These are phyloP conservation scores for Erysimum cheiri DNA, from an alignment of 441 rosid genomes.

Conservation along the genomic window DNA sequence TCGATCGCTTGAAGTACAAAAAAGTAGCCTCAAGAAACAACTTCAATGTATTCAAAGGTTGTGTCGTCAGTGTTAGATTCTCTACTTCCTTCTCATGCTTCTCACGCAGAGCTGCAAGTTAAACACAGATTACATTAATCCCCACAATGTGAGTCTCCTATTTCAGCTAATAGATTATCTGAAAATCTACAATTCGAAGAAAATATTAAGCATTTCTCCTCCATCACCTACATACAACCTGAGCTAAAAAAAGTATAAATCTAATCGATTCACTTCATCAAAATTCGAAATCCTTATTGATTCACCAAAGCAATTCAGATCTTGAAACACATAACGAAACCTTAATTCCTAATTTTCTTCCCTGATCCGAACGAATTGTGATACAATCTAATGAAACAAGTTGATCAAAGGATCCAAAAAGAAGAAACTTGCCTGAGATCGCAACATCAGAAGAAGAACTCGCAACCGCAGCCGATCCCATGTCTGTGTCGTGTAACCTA, in stretches of 20 bases:
- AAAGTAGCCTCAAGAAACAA: constrained; percentile 63
- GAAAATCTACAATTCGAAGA: constrained; percentile 1
- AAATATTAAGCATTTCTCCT: not conserved
- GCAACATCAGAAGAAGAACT: constrained; percentile 41
- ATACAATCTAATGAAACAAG: not conserved
- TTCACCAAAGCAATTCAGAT: constrained; percentile 28
- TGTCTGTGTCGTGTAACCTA: constrained; percentile 21
- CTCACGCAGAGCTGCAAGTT: constrained; percentile 63
- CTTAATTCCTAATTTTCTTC: not conserved
- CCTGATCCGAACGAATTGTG: not conserved
- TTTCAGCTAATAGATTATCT: not conserved
- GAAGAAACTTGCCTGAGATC: constrained; percentile 41
- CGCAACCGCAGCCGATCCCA: constrained; percentile 37
- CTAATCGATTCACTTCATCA: not conserved
- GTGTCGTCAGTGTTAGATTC: constrained; percentile 66
- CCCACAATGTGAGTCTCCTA: constrained; percentile 33
- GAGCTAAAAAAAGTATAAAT: not conserved
- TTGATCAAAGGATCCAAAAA: not conserved
- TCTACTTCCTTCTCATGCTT: constrained; percentile 76
- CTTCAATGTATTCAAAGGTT: constrained; percentile 78
- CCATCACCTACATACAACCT: not conserved
- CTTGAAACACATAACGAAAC: constrained; percentile 20
- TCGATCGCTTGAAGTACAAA: constrained; percentile 57
- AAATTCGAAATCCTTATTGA: not conserved
- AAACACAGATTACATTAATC: constrained; percentile 49